Conservation (phyloP, 139 green algal species). For the Diplosphaera chodatii region DNA sequence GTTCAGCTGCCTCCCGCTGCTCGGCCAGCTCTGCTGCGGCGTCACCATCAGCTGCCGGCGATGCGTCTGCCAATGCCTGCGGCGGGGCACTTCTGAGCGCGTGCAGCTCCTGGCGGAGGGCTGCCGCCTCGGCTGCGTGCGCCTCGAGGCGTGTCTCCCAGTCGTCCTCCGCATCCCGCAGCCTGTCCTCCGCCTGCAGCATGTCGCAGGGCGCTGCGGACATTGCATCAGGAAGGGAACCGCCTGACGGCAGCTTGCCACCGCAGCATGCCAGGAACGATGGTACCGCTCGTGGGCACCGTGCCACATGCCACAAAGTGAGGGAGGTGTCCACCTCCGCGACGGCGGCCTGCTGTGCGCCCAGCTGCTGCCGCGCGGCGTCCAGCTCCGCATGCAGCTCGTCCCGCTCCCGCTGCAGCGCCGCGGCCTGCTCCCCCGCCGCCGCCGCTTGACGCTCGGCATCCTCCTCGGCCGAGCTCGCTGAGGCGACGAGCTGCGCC, state of each 20-base stretch:
- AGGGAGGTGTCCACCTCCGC: too few species aligned
- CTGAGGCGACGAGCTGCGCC: not conserved
- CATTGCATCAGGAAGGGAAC: too few species aligned
- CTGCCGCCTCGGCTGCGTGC: not conserved
- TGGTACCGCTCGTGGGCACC: too few species aligned
- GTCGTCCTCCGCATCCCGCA: not conserved
- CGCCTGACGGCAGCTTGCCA: too few species aligned
- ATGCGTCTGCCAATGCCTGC: too few species aligned
- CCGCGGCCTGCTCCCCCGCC: not conserved
- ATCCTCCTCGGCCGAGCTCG: not conserved
- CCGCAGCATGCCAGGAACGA: too few species aligned
- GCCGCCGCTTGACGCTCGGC: not conserved
- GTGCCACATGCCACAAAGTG: too few species aligned
- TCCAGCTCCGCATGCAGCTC: not conserved
- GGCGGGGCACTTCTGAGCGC: not conserved
- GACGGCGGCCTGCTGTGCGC: not conserved
- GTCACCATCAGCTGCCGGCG: not conserved
- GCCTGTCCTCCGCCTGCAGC: not conserved
- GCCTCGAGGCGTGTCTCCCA: not conserved
- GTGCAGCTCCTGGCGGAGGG: constrained; percentile 1
- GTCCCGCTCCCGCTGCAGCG: not conserved
- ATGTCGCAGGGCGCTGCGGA: too few species aligned
- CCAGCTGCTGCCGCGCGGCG: not conserved
- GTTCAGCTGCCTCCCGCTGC: too few species aligned
- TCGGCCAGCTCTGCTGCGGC: too few species aligned